phyloP scores from a whole-genome alignment of 768 basidiomycete genomes.

The Dictyophora rubrovolvata region DNA sequence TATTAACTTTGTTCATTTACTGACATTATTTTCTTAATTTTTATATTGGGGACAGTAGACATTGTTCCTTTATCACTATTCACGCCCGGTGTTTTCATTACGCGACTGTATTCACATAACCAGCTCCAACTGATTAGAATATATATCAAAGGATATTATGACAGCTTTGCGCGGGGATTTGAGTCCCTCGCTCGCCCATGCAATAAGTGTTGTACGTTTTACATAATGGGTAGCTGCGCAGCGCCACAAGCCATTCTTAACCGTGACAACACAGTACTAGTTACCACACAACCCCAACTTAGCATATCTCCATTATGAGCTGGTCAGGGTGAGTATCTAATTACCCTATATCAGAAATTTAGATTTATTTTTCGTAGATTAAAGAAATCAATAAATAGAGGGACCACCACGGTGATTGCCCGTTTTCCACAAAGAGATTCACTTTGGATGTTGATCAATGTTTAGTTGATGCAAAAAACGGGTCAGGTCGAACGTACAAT shows the following conservation, averaged over 20 bases:
- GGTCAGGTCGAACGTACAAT: constrained; percentile 95
- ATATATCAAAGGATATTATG: neutral
- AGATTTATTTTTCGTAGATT: constrained; percentile 38
- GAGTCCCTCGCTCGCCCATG: too few species aligned
- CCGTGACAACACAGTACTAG: too few species aligned
- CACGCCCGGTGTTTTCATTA: neutral
- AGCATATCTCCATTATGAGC: constrained; percentile 29
- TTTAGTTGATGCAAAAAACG: constrained; percentile 89
- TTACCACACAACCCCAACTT: neutral
- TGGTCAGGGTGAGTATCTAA: constrained; percentile 39
- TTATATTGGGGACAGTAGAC: neutral
- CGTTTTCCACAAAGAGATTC: constrained; percentile 8
- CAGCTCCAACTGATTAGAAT: neutral
- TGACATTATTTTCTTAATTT: neutral
- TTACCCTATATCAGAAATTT: neutral
- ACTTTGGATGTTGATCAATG: constrained; percentile 7
- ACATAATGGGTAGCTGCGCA: too few species aligned
- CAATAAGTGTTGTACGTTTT: too few species aligned
- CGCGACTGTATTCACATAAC: constrained; percentile 5
- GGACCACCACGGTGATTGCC: constrained; percentile 70
- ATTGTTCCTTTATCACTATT: neutral
- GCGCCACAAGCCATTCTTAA: too few species aligned
- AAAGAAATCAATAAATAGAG: constrained; percentile 88
- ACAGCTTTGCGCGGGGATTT: neutral
- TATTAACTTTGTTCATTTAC: neutral